Evolutionary conservation across 768 basidiomycete species (phyloP), one percentile per base, ranked within the genome.

Genomic region (Pisolithus microcarpus): DNA sequence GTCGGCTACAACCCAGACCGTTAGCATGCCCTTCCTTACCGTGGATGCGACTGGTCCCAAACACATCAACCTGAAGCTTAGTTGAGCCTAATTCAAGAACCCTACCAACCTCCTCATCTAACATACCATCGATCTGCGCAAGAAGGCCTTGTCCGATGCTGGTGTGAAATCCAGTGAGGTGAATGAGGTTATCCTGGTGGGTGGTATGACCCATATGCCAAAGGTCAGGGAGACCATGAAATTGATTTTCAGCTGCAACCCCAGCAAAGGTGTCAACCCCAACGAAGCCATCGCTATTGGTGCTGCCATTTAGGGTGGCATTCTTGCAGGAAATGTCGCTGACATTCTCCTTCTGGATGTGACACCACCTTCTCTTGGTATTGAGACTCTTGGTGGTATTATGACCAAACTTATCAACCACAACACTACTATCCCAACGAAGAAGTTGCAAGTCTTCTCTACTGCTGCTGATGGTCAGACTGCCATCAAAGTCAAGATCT

Each of bases 261-360:
- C 96, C 21, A 87, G 84, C 72, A 98, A 98, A 78, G 95, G 95
- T 70, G 95, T 98, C 62, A 99, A 99, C 78, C 96, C 95, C 48
- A 96, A 99, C 57, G 95, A 98, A 73, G 96, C 96, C 50, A 96
- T 98, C 62, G 94, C 96, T 43, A 94, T 97, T 54, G 95, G 96
- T 66, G 96, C 96, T 36, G 84, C 95, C 39, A 95, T 99, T 59
- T 95, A 99, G 70, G 96, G 91, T 65, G 94, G 94, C 76, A 94
- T 99, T 51, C 80, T 98, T 43, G 87, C 94, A 53, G 96, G 96
- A 40, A 89, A 92, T 62, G 92, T 97, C 51, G 95, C 89, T 37
- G 93, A 91, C 58, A 78, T 97, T 56, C 85, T 97, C 54, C 86
- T 97, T 51, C 88, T 98, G 62, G 95, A 98, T 70, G 91, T 97